Conservation (phyloP, 371 early-diverging fungal genomes). For the Saksenaea oblongispora region DNA sequence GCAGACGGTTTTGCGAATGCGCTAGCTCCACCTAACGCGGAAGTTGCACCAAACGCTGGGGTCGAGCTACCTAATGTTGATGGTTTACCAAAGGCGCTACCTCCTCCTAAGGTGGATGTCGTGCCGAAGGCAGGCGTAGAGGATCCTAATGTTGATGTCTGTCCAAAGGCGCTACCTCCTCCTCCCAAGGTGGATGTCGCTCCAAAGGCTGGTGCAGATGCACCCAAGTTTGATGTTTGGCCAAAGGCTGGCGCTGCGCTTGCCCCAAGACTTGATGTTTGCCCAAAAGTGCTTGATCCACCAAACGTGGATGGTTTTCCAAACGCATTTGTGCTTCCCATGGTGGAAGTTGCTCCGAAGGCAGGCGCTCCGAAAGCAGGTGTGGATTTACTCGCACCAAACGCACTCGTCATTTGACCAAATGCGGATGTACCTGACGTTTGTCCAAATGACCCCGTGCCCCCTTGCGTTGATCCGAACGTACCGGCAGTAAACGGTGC, state of each 20-base stretch:
- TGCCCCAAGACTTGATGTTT: conserved; percentile 17
- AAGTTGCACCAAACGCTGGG: conserved; percentile 27
- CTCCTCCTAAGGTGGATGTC: conserved; percentile 17
- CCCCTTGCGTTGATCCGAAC: conserved; percentile 4
- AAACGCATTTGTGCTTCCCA: conserved; percentile 18
- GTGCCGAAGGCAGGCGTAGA: conserved; percentile 26
- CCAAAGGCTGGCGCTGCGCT: conserved; percentile 26
- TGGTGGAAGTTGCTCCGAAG: conserved; percentile 9
- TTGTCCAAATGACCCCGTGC: conserved; percentile 8
- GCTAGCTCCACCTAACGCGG: conserved; percentile 7
- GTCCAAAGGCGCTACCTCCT: conserved; percentile 23
- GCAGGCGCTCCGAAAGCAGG: conserved; percentile 18
- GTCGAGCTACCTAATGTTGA: conserved; percentile 13
- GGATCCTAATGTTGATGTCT: conserved; percentile 9
- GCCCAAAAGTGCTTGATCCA: conserved; percentile 18
- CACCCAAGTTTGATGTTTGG: conserved; percentile 8
- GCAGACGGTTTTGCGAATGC: conserved; percentile 9
- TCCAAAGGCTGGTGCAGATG: conserved; percentile 11
- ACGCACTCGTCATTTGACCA: conserved; percentile 2
- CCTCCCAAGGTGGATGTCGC: conserved; percentile 25
- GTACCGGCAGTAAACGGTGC: conserved; percentile 29
- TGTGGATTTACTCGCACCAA: not conserved
- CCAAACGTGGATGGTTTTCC: conserved; percentile 21
- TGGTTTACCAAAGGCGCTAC: conserved; percentile 23
- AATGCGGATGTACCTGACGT: conserved; percentile 11